A percentile compares a stretch with the other conserved stretches of the same genome.
These are phyloP conservation scores for Leptodontidium sp. DNA, from an alignment of 2,329 filamentous ascomycete genomes.

Conservation along the genomic window DNA sequence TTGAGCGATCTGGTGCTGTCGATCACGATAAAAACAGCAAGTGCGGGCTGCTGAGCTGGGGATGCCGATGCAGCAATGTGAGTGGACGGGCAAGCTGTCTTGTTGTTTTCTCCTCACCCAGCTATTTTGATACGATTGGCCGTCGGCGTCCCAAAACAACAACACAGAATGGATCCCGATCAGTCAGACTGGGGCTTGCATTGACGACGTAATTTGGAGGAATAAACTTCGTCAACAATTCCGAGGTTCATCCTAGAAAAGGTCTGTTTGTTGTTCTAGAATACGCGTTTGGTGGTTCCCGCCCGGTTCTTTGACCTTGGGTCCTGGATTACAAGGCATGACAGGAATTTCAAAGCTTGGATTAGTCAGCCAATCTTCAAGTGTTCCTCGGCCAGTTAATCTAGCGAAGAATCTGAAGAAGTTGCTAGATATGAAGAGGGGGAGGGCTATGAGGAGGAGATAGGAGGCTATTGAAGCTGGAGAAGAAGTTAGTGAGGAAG, in stretches of 20 bases:
- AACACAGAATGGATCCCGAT: conserved; percentile 27
- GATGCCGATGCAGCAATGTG: conserved; percentile 7
- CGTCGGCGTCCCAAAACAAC: conserved; percentile 24
- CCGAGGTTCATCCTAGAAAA: conserved; percentile 16
- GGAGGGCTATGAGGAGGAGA: conserved; percentile 61
- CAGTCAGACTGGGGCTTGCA: conserved; percentile 22
- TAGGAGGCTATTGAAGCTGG: conserved; percentile 60
- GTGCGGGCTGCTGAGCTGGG: conserved; percentile 21
- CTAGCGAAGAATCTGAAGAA: conserved; percentile 83
- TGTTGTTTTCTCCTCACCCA: conserved; percentile 20
- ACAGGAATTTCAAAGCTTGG: conserved; percentile 78
- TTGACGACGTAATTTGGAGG: conserved; percentile 44
- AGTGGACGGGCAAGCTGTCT: conserved; percentile 2
- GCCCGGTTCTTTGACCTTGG: background rate
- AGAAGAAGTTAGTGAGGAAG: conserved; percentile 56
- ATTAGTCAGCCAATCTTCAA: no score
- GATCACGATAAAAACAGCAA: conserved; percentile 32
- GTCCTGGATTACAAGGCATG: conserved; percentile 60
- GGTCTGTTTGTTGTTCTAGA: conserved; percentile 3
- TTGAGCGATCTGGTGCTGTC: conserved; percentile 8
- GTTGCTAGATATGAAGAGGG: conserved; percentile 72
- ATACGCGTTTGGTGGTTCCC: background rate
- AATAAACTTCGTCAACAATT: conserved; percentile 17
- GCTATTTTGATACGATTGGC: conserved; percentile 22
- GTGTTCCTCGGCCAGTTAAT: conserved; percentile 54